Percentiles rank a stretch among this genome's conserved stretches.
phyloP scores from a whole-genome alignment of 306 rosid genomes.

The Inga laurina region DNA sequence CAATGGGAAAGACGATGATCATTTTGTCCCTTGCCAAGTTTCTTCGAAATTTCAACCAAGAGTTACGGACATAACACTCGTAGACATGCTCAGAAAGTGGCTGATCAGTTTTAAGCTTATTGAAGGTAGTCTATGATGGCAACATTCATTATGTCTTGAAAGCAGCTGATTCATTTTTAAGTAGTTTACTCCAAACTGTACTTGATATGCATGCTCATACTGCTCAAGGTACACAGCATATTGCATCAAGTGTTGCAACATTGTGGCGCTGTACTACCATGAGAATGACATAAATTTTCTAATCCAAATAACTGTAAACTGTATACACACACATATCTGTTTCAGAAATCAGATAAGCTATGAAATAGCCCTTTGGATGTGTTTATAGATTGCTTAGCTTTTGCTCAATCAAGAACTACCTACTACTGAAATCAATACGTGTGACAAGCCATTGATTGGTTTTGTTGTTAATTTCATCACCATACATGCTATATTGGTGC shows the following conservation, averaged over 20 bases:
- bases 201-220: neutral
- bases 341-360: neutral
- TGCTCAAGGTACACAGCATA: neutral
- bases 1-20: slow-evolving; percentile 40
- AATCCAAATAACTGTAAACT: neutral
- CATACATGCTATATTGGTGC: slow-evolving; percentile 13
- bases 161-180: neutral
- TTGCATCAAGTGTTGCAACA: neutral
- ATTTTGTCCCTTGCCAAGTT: slow-evolving; percentile 55
- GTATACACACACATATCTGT: neutral
- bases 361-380: neutral
- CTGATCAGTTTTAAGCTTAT: slow-evolving; percentile 38
- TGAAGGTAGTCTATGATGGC: slow-evolving; percentile 50
- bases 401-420: slow-evolving; percentile 14
- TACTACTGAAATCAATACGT: neutral
- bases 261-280: neutral
- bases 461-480: slow-evolving; percentile 3
- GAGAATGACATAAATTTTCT: neutral
- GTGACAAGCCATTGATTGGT: slow-evolving; percentile 4
- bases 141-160: neutral
- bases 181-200: neutral
- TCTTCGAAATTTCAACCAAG: slow-evolving; percentile 33
- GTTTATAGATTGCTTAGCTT: neutral
- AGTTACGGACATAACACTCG: slow-evolving; percentile 39
- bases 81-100: slow-evolving; percentile 64